Evolutionary conservation across 768 basidiomycete genomes (phyloP).

Genomic region (Clavulina sp.): DNA sequence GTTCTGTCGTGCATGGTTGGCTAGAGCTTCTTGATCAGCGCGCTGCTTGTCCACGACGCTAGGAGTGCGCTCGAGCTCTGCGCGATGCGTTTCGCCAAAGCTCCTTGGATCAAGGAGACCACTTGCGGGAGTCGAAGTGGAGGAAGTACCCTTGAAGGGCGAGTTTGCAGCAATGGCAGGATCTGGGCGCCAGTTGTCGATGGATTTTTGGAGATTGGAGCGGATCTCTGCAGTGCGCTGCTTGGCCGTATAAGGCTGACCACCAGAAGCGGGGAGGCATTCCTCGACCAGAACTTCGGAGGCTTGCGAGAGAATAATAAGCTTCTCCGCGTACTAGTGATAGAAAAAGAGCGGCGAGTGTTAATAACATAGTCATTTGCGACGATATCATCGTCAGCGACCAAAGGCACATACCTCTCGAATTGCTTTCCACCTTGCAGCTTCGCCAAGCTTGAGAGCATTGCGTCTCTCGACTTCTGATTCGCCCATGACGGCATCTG

Average conservation of each 20-base stretch:
- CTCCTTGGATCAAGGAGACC: constrained; percentile 39
- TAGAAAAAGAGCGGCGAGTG: too few relatives aligned
- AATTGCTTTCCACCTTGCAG: constrained; percentile 62
- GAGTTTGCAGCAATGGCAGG: constrained; percentile 30
- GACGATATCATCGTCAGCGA: neutral
- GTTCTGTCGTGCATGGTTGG: too few relatives aligned
- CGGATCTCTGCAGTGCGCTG: constrained; percentile 50
- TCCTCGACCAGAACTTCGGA: constrained; percentile 41
- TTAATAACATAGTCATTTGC: neutral
- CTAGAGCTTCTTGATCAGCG: constrained; percentile 1
- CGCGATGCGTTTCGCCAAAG: constrained; percentile 72
- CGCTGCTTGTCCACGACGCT: constrained; percentile 17
- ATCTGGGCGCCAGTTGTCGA: constrained; percentile 64
- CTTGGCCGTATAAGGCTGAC: constrained; percentile 40
- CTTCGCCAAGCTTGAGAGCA: constrained; percentile 57
- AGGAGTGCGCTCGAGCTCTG: constrained; percentile 30
- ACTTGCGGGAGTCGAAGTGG: constrained; percentile 27
- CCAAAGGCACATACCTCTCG: constrained; percentile 37
- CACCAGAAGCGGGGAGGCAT: constrained; percentile 48
- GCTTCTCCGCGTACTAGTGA: constrained; percentile 71
- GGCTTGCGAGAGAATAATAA: constrained; percentile 56
- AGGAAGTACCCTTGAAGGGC: constrained; percentile 28
- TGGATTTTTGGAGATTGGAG: constrained; percentile 55
- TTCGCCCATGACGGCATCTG: constrained; percentile 46
- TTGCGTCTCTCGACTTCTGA: constrained; percentile 56